phyloP scores from a whole-genome alignment of 495 filamentous ascomycete species.

The Penicillium canescens region DNA sequence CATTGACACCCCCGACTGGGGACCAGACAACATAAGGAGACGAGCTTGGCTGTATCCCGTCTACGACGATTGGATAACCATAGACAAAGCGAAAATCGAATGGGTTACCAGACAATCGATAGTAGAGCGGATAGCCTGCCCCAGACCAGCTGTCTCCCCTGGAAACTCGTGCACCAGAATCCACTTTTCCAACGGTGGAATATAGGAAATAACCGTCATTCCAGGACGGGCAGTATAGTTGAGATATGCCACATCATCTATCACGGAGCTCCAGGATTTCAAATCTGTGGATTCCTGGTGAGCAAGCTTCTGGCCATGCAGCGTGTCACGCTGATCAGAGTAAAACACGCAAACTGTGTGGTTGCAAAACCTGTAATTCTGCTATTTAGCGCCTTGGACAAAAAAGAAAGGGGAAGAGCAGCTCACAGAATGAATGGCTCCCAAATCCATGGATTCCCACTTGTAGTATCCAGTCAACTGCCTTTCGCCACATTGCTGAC shows the following conservation, averaged over 20 bases:
- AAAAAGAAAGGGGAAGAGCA: conserved; percentile 2
- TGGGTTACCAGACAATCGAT: conserved; percentile 44
- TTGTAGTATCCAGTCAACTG: conserved; percentile 53
- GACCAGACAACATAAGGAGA: conserved; percentile 53
- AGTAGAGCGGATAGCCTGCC: conserved; percentile 45
- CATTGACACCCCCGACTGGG: conserved; percentile 44
- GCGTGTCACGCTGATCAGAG: conserved; percentile 62
- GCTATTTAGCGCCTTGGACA: background rate
- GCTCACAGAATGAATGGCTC: conserved; percentile 53
- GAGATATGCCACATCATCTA: conserved; percentile 57
- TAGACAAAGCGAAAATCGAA: conserved; percentile 36
- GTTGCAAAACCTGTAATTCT: conserved; percentile 36
- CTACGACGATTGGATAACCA: conserved; percentile 26
- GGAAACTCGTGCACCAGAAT: conserved; percentile 59
- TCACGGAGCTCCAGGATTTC: conserved; percentile 48
- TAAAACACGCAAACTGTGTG: conserved; percentile 57
- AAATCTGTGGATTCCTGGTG: conserved; percentile 57
- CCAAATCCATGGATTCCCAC: conserved; percentile 61
- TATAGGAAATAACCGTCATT: conserved; percentile 57
- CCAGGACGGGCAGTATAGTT: conserved; percentile 59
- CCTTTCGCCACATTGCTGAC: conserved; percentile 56
- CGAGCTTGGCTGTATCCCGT: conserved; percentile 44
- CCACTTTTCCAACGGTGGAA: conserved; percentile 51
- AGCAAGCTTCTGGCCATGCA: conserved; percentile 61
- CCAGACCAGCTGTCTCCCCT: conserved; percentile 30